Conservation (phyloP, 768 basidiomycete species). For the Ramaria rubella region DNA sequence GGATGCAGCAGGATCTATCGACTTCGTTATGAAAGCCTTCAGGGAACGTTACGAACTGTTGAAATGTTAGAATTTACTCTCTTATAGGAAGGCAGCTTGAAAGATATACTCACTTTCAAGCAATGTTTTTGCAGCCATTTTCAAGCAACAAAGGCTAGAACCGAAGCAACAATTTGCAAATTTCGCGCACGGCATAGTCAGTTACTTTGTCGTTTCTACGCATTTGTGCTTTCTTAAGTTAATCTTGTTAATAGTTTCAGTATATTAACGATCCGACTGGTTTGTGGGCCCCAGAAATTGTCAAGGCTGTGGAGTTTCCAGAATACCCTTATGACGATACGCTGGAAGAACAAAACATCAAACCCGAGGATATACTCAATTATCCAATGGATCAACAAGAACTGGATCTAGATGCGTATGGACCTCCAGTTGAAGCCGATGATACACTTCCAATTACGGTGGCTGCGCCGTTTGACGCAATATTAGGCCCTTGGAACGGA, state of each 20-base stretch:
- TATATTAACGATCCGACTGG: background rate
- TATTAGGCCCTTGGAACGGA: constrained; percentile 23
- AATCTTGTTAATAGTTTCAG: background rate
- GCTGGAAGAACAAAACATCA: constrained; percentile 16
- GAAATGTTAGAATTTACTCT: constrained; percentile 6
- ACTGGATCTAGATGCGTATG: constrained; percentile 18
- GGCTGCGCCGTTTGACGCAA: constrained; percentile 2
- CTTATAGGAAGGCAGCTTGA: background rate
- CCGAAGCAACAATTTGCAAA: constrained; percentile 19
- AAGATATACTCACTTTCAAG: background rate
- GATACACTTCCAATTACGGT: background rate
- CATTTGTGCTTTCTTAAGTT: constrained; percentile 6
- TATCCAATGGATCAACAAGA: constrained; percentile 17
- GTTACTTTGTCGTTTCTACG: constrained; percentile 1
- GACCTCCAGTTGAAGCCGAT: background rate
- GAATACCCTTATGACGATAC: constrained; percentile 20
- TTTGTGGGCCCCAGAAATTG: background rate
- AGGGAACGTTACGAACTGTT: constrained; percentile 20
- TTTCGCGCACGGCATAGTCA: constrained; percentile 22
- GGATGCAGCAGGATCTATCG: background rate
- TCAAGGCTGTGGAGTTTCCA: constrained; percentile 13
- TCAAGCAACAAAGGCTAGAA: constrained; percentile 20
- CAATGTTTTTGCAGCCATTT: constrained; percentile 14
- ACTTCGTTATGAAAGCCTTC: constrained; percentile 11
- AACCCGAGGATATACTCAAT: constrained; percentile 17